Evolutionary conservation across 2,329 filamentous ascomycete genomes (phyloP).

Genomic region (Trichoderma hamatum): DNA sequence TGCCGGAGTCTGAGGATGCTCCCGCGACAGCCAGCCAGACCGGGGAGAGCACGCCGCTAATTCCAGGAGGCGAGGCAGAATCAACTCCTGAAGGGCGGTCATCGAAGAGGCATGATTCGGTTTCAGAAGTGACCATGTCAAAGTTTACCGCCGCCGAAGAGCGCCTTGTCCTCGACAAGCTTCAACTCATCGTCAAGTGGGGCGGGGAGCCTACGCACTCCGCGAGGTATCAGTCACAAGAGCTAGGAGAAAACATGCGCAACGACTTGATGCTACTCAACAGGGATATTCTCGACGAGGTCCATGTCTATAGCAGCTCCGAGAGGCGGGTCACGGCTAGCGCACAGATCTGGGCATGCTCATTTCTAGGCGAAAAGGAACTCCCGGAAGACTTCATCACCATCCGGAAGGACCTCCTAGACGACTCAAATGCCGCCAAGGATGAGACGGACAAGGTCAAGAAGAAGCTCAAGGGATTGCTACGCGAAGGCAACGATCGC

Average conservation of each 20-base stretch:
- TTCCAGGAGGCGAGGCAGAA: conserved; percentile 28
- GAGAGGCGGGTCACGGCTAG: conserved; percentile 93
- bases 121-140: conserved; percentile 88
- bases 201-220: conserved; percentile 97
- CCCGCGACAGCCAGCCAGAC: conserved; percentile 23
- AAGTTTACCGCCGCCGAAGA: conserved; percentile 93
- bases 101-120: conserved; percentile 75
- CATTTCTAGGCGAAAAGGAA: conserved; percentile 86
- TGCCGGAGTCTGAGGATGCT: conserved; percentile 38
- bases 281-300: conserved; percentile 85
- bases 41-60: not conserved
- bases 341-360: conserved; percentile 91
- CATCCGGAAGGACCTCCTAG: conserved; percentile 89
- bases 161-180: conserved; percentile 88
- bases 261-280: conserved; percentile 95
- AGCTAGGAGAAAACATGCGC: conserved; percentile 92
- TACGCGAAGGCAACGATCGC: conserved; percentile 89
- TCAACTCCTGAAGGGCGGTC: conserved; percentile 30
- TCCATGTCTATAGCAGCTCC: conserved; percentile 93
- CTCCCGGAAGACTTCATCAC: conserved; percentile 83
- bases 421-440: conserved; percentile 97
- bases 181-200: conserved; percentile 99
- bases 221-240: conserved; percentile 92
- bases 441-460: conserved; percentile 99
- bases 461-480: conserved; percentile 93